phyloP scores from a whole-genome alignment of 148 eudicot species.

The Silene uniflora region DNA sequence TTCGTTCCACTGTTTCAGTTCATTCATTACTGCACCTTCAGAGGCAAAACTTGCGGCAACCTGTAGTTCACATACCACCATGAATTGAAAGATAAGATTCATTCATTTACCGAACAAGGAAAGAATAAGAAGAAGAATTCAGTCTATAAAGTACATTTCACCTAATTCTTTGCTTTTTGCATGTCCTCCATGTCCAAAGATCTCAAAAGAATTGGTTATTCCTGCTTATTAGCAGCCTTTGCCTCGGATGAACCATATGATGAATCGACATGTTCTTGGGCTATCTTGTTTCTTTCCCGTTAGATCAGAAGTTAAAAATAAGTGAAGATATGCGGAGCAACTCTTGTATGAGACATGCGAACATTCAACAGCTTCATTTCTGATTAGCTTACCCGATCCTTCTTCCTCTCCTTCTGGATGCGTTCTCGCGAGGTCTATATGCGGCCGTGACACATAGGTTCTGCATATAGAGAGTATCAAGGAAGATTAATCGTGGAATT shows the following conservation, averaged over 20 bases:
- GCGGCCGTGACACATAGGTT: slow-evolving; percentile 86
- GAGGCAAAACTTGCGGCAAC: slow-evolving; percentile 89
- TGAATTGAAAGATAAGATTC: not conserved
- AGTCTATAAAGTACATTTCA: slow-evolving; percentile 15
- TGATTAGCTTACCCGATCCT: slow-evolving; percentile 47
- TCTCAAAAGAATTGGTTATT: slow-evolving; percentile 53
- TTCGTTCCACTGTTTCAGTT: slow-evolving; percentile 86
- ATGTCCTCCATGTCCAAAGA: slow-evolving; percentile 85
- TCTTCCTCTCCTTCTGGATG: slow-evolving; percentile 71
- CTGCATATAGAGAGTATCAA: slow-evolving; percentile 35
- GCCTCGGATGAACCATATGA: slow-evolving; percentile 36
- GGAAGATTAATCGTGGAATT: not conserved
- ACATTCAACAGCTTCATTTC: not conserved
- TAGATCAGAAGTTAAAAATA: not conserved
- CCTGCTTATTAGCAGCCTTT: slow-evolving; percentile 49
- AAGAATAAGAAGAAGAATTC: no score
- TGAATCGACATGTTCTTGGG: slow-evolving; percentile 45
- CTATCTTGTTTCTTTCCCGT: slow-evolving; percentile 60
- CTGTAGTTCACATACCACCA: slow-evolving; percentile 30
- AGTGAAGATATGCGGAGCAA: not conserved
- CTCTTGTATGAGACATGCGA: no score
- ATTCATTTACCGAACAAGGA: not conserved
- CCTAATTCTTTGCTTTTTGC: slow-evolving; percentile 92
- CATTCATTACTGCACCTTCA: slow-evolving; percentile 76
- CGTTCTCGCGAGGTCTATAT: slow-evolving; percentile 89